A percentile compares a stretch with the other conserved stretches of the same genome.
Evolutionary conservation across 2,329 filamentous ascomycete species (phyloP).

Genomic region (Penicillium sp.): DNA sequence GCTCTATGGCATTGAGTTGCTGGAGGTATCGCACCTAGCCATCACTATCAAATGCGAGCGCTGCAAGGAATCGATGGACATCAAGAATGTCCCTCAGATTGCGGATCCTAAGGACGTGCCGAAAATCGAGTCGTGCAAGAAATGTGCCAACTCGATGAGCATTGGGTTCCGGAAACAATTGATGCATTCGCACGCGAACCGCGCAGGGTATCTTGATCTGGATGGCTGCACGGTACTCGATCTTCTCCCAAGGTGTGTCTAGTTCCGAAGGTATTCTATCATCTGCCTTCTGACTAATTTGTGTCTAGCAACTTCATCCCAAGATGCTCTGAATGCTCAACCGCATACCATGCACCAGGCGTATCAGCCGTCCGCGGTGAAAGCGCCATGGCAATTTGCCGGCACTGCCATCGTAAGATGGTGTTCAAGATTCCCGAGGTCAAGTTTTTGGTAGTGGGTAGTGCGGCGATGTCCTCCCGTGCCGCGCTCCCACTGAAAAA

Average conservation of each 20-base stretch:
- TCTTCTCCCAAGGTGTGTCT: conserved; percentile 67
- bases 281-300: conserved; percentile 5
- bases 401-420: conserved; percentile 79
- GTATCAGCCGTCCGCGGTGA: conserved; percentile 75
- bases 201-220: conserved; percentile 78
- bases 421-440: conserved; percentile 76
- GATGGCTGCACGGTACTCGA: conserved; percentile 75
- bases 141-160: conserved; percentile 56
- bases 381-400: conserved; percentile 72
- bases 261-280: neutral
- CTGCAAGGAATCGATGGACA: conserved; percentile 73
- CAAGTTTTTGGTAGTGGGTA: conserved; percentile 73
- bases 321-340: conserved; percentile 77
- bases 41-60: conserved; percentile 77
- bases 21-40: conserved; percentile 69
- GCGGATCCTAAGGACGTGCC: conserved; percentile 47
- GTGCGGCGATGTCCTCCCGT: conserved; percentile 48
- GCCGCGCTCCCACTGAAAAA: conserved; percentile 38
- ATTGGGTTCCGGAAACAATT: conserved; percentile 67
- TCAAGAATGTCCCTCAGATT: conserved; percentile 66
- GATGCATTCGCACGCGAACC: conserved; percentile 72
- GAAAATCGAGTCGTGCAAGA: conserved; percentile 56
- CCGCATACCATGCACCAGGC: conserved; percentile 62
- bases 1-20: conserved; percentile 74
- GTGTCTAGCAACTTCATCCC: conserved; percentile 71